Conservation (phyloP, 2,329 filamentous ascomycete species). For the Cylindrodendrum hubeiense region DNA sequence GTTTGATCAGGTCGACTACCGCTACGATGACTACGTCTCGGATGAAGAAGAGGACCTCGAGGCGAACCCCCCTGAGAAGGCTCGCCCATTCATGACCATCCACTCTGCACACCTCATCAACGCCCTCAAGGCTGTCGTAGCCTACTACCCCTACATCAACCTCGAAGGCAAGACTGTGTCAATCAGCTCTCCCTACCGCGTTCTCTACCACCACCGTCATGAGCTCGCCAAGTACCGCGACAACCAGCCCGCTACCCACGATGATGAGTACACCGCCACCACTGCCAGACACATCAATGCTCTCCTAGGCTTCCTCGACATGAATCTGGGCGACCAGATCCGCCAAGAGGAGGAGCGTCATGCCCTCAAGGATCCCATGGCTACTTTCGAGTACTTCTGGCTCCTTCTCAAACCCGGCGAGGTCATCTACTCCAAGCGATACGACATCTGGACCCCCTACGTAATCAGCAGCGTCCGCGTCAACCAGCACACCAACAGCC, state of each 20-base stretch:
- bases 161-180: conserved; percentile 52
- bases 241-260: conserved; percentile 56
- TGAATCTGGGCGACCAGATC: conserved; percentile 52
- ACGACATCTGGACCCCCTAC: conserved; percentile 56
- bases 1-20: conserved; percentile 40
- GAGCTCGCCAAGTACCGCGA: conserved; percentile 57
- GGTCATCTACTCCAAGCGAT: conserved; percentile 56
- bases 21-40: conserved; percentile 43
- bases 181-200: conserved; percentile 59
- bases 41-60: conserved; percentile 40
- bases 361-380: conserved; percentile 51
- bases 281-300: conserved; percentile 60
- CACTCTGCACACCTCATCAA: conserved; percentile 60
- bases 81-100: conserved; percentile 56
- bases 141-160: conserved; percentile 59
- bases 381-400: conserved; percentile 61
- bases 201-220: conserved; percentile 60
- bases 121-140: conserved; percentile 60
- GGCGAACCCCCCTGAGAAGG: conserved; percentile 43
- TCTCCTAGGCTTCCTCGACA: conserved; percentile 58
- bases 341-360: conserved; percentile 57
- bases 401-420: conserved; percentile 60
- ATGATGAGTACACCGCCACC: conserved; percentile 54
- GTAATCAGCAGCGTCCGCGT: conserved; percentile 52
- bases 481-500: conserved; percentile 20